phyloP scores from a whole-genome alignment of 805 yeast genomes.

The Hagleromyces aurorensis region DNA sequence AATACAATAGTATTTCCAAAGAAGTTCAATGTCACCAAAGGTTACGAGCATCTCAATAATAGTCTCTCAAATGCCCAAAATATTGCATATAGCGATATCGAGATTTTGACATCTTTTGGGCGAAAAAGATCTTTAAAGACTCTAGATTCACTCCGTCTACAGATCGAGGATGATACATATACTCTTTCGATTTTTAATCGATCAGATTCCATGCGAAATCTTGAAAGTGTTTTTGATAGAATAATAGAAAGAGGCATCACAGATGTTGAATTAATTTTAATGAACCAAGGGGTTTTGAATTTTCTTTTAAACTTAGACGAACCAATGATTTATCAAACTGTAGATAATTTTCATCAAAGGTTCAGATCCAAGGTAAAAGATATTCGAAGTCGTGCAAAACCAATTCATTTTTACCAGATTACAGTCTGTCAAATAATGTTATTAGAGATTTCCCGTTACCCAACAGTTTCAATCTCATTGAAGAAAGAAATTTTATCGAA shows the following conservation, averaged over 20 bases:
- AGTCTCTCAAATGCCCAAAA: too few species aligned
- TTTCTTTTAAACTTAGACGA: conserved; percentile 18
- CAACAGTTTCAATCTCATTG: conserved; percentile 10
- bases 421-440: conserved; percentile 25
- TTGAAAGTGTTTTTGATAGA: conserved; percentile 13
- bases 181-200: conserved; percentile 16
- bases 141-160: too few species aligned
- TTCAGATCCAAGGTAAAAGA: conserved; percentile 22
- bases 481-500: conserved; percentile 12
- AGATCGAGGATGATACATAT: conserved; percentile 9
- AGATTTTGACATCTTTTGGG: too few species aligned
- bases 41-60: too few species aligned
- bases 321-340: conserved; percentile 11
- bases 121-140: too few species aligned
- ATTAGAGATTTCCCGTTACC: conserved; percentile 20
- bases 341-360: conserved; percentile 21
- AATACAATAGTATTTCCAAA: conserved; percentile 11
- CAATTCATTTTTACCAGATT: conserved; percentile 28
- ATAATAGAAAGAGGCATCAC: conserved; percentile 22
- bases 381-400: conserved; percentile 21
- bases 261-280: conserved; percentile 19
- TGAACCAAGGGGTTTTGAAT: conserved; percentile 11
- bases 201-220: conserved; percentile 4
- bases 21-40: too few species aligned
- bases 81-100: too few species aligned